Conservation (phyloP, 805 yeast species). For the Starmerella cellae region DNA sequence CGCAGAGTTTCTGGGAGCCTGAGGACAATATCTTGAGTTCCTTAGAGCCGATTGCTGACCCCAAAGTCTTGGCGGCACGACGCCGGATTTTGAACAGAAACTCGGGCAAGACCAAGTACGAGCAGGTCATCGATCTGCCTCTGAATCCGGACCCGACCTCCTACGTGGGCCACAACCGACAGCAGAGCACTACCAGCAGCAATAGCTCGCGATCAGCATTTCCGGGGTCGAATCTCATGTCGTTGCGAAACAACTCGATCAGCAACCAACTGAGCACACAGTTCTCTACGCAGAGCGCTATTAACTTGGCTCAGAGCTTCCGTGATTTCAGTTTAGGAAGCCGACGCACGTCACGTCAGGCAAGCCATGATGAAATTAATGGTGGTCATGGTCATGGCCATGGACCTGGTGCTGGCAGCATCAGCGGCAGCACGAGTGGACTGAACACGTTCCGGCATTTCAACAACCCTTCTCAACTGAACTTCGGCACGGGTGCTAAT, state of each 20-base stretch:
- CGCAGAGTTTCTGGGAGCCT: slow-evolving; percentile 79
- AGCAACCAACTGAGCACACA: too few species aligned
- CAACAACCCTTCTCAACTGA: not conserved
- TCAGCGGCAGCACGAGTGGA: too few species aligned
- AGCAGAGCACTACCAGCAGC: too few species aligned
- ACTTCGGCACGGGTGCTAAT: not conserved
- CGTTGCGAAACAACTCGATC: not conserved
- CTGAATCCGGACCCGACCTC: not conserved
- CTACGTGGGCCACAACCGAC: too few species aligned
- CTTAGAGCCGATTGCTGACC: slow-evolving; percentile 6
- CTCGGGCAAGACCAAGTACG: too few species aligned
- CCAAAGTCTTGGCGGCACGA: slow-evolving; percentile 1
- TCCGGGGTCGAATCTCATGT: not conserved
- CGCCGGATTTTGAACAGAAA: too few species aligned
- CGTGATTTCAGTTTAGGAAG: slow-evolving; percentile 11
- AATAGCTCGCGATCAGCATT: not conserved
- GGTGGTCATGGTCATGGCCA: too few species aligned
- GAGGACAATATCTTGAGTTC: slow-evolving; percentile 41
- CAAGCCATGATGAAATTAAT: slow-evolving; percentile 1
- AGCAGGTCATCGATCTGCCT: slow-evolving; percentile 4
- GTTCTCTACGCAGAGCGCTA: slow-evolving; percentile 5
- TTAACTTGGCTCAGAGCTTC: slow-evolving; percentile 11
- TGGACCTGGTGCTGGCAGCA: too few species aligned
- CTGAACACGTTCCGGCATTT: too few species aligned
- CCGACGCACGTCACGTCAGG: slow-evolving; percentile 11